Evolutionary conservation across 306 rosid genomes (phyloP), one percentile per base, ranked within the genome.

Genomic region (Lagenaria siceraria): DNA sequence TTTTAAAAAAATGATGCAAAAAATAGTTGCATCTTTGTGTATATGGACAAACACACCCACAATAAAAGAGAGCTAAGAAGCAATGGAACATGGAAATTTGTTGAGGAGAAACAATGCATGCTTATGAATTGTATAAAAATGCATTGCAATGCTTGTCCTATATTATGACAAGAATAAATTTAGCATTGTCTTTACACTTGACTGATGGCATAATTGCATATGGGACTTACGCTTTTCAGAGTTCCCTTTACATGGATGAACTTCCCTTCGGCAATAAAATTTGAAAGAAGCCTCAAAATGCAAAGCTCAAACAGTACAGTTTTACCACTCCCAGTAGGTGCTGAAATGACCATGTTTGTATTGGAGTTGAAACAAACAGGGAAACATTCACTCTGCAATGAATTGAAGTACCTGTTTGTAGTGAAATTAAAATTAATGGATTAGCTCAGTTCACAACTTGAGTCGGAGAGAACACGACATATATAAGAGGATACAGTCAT

Each of bases 261-360:
- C 80, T 80, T 88, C 75, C 88, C 96, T 36, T 87, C 81, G 35
- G 90, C 87, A 68, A 95, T 81, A 82, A 85, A 95, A 83, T 83
- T 83, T 60, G 98, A 87, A 80, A 95, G 92, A 79, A 95, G 91
- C 88, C 97, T 90, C 91, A 95, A 85, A 79, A 92, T 81, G 86
- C 98, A 92, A 71, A 95, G 97, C 87, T 95, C 98, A 79, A 95
- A 95, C 61, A 95, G 91, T 78, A 88, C 96, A 29, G 98, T 95
- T 90, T 95, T 95, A 38, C 98, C 98, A 81, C 98, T 90, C 64
- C 97, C 97, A 68, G 98, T 95, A 56, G 98, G 98, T 24, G 98
- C 98, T 35, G 98, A 92, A 82, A 95, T 87, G 80, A 92, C 88
- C 98, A 95, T 89, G 85, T 95, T 95, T 77, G 61, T 80, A 82